Evolutionary conservation across 2,329 filamentous ascomycete genomes (phyloP).

Genomic region (Aspergillus ruber): DNA sequence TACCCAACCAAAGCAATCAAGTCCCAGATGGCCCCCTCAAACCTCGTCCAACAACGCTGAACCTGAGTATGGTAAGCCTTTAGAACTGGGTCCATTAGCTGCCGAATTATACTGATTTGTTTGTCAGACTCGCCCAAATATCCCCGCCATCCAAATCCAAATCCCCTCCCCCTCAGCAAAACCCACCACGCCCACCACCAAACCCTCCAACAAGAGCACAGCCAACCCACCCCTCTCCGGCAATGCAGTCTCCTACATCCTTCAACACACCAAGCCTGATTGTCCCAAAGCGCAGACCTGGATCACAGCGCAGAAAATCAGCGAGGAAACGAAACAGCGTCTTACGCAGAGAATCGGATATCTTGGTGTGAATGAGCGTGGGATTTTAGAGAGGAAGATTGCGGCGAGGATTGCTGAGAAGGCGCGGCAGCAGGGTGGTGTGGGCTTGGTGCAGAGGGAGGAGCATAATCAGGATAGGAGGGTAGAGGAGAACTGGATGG

Average conservation of each 20-base stretch:
- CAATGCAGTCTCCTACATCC: constrained; percentile 14
- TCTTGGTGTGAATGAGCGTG: constrained; percentile 2
- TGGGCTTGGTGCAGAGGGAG: not conserved
- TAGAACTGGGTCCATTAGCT: too few species aligned
- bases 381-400: not conserved
- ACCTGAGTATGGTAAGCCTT: not conserved
- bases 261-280: constrained; percentile 10
- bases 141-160: not conserved
- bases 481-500: not conserved
- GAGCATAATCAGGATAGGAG: not conserved
- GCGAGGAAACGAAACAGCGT: constrained; percentile 3
- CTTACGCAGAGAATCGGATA: constrained; percentile 4
- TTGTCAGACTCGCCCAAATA: not conserved
- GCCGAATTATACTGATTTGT: too few species aligned
- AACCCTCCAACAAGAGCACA: not conserved
- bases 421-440: constrained; percentile 2
- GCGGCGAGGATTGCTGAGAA: constrained; percentile 4
- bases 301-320: constrained; percentile 12
- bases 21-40: not conserved
- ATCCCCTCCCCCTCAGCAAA: not conserved
- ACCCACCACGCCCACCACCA: not conserved
- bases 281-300: constrained; percentile 14
- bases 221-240: constrained; percentile 6
- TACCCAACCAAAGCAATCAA: too few species aligned
- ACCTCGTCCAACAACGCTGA: not conserved